These are phyloP conservation scores for Torulaspora indica DNA, from an alignment of 805 yeast species.

Conservation along the genomic window DNA sequence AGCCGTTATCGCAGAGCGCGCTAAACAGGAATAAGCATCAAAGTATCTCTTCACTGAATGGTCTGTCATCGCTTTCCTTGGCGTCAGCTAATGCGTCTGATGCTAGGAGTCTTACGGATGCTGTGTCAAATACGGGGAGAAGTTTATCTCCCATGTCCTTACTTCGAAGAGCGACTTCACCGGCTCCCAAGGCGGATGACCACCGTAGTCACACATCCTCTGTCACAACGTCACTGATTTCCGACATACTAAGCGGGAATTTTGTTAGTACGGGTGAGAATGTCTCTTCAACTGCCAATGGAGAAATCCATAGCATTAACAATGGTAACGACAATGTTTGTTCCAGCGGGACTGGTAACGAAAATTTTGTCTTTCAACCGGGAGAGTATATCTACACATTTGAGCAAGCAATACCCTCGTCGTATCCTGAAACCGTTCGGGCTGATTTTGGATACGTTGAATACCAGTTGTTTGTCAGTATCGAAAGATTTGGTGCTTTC, in stretches of 20 bases:
- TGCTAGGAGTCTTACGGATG: slow-evolving; percentile 4
- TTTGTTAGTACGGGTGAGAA: slow-evolving; percentile 18
- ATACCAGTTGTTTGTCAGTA: slow-evolving; percentile 62
- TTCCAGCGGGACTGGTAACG: slow-evolving; percentile 21
- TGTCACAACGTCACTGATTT: slow-evolving; percentile 24
- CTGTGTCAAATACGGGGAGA: slow-evolving; percentile 14
- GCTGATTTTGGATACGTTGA: slow-evolving; percentile 78
- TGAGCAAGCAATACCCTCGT: slow-evolving; percentile 80
- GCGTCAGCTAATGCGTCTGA: slow-evolving; percentile 9
- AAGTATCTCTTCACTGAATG: slow-evolving; percentile 31
- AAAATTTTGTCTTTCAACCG: slow-evolving; percentile 55
- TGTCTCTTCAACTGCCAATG: slow-evolving; percentile 12
- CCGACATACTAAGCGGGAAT: slow-evolving; percentile 27
- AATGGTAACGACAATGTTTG: slow-evolving; percentile 5
- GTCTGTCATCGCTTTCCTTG: slow-evolving; percentile 16
- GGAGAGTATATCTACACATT: slow-evolving; percentile 93
- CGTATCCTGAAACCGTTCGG: slow-evolving; percentile 71
- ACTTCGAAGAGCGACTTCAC: slow-evolving; percentile 28
- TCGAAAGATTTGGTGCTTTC: slow-evolving; percentile 82
- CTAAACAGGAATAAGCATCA: slow-evolving; percentile 6
- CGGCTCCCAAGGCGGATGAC: slow-evolving; percentile 17
- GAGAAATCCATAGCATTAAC: not conserved
- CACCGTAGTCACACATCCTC: slow-evolving; percentile 16
- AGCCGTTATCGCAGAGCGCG: slow-evolving; percentile 9
- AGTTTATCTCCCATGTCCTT: slow-evolving; percentile 31